phyloP scores from a whole-genome alignment of 75 land plant species.

The Larix kaempferi region DNA sequence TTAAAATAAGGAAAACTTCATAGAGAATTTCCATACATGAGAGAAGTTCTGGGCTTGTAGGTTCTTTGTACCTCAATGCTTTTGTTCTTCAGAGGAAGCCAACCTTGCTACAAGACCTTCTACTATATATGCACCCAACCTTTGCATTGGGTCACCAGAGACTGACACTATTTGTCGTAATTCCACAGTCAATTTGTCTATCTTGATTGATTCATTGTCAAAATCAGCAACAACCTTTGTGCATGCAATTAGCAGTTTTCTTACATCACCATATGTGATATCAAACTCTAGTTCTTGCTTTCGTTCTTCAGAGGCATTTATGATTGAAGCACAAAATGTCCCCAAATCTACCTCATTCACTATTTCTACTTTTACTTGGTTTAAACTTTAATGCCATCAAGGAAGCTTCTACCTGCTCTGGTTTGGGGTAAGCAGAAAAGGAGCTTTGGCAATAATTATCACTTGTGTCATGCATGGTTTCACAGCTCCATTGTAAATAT shows the following conservation, averaged over 20 bases:
- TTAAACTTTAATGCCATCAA: not conserved
- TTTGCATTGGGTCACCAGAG: constrained; percentile 71
- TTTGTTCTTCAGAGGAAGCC: constrained; percentile 55
- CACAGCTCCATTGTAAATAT: not conserved
- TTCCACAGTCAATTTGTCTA: constrained; percentile 40
- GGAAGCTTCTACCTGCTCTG: not conserved
- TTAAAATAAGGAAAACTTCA: constrained; percentile 90
- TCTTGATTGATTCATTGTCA: not conserved
- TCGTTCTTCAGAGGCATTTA: not conserved
- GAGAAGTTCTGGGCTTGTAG: constrained; percentile 56
- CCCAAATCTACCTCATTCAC: not conserved
- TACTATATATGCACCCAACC: constrained; percentile 81
- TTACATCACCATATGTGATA: constrained; percentile 23
- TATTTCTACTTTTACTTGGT: not conserved
- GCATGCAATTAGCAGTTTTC: constrained; percentile 56
- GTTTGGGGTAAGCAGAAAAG: not conserved
- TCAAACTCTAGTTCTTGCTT: not conserved
- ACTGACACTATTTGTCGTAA: constrained; percentile 72
- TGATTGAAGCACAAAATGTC: not conserved
- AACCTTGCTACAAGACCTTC: constrained; percentile 81
- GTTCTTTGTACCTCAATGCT: constrained; percentile 65
- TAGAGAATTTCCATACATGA: constrained; percentile 78
- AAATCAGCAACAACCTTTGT: constrained; percentile 55
- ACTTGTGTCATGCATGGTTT: not conserved
- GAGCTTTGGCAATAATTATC: not conserved